phyloP scores from a whole-genome alignment of 306 rosid species.

The Cajanus cajan region DNA sequence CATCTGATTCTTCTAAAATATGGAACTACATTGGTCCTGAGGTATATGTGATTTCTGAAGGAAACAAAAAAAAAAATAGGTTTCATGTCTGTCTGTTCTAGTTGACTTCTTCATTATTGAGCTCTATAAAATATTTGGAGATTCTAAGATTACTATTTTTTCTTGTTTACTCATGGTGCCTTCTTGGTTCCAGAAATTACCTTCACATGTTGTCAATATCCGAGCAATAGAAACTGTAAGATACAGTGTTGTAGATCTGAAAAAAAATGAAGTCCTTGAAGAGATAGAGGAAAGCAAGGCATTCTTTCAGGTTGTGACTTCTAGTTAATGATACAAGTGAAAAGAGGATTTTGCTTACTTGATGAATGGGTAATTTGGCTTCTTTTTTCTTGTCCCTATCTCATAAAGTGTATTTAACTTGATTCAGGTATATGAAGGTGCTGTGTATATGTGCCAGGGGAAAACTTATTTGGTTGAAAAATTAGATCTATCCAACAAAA shows the following conservation, averaged over 20 bases:
- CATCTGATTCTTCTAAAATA: slow-evolving; percentile 49
- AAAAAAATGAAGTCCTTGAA: slow-evolving; percentile 63
- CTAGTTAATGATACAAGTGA: neutral
- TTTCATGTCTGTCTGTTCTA: slow-evolving; percentile 29
- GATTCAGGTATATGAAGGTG: slow-evolving; percentile 89
- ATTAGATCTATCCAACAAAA: slow-evolving; percentile 59
- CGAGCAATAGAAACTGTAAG: slow-evolving; percentile 78
- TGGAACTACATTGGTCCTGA: slow-evolving; percentile 85
- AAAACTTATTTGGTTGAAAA: slow-evolving; percentile 75
- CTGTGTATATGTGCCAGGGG: slow-evolving; percentile 89
- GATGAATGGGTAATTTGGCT: slow-evolving; percentile 13
- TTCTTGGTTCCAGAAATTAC: slow-evolving; percentile 57
- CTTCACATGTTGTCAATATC: slow-evolving; percentile 71
- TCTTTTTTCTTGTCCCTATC: neutral
- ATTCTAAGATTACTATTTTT: neutral
- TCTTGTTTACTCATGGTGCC: neutral
- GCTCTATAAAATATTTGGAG: slow-evolving; percentile 13
- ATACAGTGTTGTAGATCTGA: slow-evolving; percentile 66
- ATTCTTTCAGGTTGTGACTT: slow-evolving; percentile 76
- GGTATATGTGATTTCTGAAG: slow-evolving; percentile 41
- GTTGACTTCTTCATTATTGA: slow-evolving; percentile 24
- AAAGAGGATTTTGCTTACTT: neutral
- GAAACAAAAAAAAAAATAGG: slow-evolving; percentile 8
- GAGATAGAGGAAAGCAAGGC: slow-evolving; percentile 98
- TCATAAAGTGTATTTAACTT: slow-evolving; percentile 21